Conservation (phyloP, 2,329 filamentous ascomycete species). For the Aspergillus unguis region DNA sequence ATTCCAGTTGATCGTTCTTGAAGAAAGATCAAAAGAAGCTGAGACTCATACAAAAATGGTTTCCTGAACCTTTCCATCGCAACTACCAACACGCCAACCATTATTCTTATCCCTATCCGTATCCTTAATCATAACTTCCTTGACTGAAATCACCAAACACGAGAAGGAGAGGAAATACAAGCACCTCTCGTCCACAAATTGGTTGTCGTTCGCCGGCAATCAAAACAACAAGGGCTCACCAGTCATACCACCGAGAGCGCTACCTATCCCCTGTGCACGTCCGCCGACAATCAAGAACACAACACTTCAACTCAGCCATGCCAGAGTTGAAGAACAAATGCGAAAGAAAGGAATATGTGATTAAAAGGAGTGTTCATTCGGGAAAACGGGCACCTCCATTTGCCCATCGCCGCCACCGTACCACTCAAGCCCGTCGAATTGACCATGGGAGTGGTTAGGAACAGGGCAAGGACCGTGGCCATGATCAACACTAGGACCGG, state of each 20-base stretch:
- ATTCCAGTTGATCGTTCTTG: not conserved
- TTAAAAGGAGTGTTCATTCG: not conserved
- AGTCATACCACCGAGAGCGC: not conserved
- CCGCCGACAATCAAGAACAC: not conserved
- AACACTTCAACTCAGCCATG: not conserved
- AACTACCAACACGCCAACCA: not conserved
- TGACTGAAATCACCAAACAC: not conserved
- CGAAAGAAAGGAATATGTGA: not conserved
- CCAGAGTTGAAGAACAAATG: not conserved
- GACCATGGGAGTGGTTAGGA: not conserved
- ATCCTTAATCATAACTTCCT: not conserved
- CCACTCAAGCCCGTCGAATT: not conserved
- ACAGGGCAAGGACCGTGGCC: not conserved
- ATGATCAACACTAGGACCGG: not conserved
- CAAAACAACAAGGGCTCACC: not conserved
- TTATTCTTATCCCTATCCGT: not conserved
- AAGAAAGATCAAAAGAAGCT: not conserved
- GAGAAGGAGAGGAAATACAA: not conserved
- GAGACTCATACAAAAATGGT: constrained; percentile 1
- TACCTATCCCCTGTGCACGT: not conserved
- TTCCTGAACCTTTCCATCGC: not conserved
- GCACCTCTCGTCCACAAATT: too few species aligned
- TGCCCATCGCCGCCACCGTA: not conserved
- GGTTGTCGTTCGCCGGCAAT: too few species aligned
- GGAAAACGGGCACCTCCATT: not conserved